These are phyloP conservation scores for Nemophila menziesii DNA, from an alignment of 257 asterid genomes.

Conservation along the genomic window DNA sequence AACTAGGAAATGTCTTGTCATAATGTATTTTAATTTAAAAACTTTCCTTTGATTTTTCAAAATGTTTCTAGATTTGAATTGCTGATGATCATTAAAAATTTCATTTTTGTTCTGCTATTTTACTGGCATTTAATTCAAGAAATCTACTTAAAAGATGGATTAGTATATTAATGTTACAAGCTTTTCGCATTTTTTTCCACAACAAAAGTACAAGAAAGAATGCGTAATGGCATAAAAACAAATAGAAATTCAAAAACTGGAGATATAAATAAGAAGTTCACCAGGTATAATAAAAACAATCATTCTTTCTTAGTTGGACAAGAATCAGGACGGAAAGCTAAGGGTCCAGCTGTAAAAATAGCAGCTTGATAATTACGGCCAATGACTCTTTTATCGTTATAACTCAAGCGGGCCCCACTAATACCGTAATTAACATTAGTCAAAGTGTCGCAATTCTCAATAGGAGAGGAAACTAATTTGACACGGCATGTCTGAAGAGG, in stretches of 20 bases:
- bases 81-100: background rate
- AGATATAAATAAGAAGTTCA: background rate
- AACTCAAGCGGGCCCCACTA: slow-evolving; percentile 58
- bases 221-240: background rate
- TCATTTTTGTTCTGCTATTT: background rate
- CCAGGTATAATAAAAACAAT: background rate
- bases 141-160: background rate
- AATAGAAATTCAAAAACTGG: background rate
- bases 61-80: background rate
- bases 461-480: slow-evolving; percentile 73
- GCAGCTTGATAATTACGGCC: slow-evolving; percentile 50
- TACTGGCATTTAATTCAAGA: background rate
- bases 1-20: slow-evolving; percentile 23
- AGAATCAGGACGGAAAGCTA: slow-evolving; percentile 67
- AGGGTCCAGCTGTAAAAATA: slow-evolving; percentile 56
- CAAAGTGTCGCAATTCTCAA: slow-evolving; percentile 35
- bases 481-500: slow-evolving; percentile 85
- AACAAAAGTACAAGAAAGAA: background rate
- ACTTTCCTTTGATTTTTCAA: background rate
- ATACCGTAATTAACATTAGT: slow-evolving; percentile 73
- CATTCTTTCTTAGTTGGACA: slow-evolving; percentile 33
- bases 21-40: background rate
- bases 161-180: background rate
- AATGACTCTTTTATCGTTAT: slow-evolving; percentile 41
- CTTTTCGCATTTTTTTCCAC: background rate